Conservation (phyloP, 352 stramenopile species). For the Phytophthora cajani region DNA sequence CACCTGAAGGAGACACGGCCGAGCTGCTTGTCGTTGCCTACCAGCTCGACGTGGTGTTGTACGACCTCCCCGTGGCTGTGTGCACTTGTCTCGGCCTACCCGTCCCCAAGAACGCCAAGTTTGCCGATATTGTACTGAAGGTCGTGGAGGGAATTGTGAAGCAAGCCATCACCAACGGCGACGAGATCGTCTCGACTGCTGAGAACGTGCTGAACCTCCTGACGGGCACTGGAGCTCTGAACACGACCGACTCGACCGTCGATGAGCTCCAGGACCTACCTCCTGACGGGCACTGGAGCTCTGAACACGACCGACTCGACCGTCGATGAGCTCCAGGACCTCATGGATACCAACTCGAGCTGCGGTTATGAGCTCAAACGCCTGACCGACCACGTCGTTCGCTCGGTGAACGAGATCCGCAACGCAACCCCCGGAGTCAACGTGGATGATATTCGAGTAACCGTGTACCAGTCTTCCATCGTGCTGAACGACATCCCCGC, state of each 20-base stretch:
- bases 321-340: conserved; percentile 30
- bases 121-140: conserved; percentile 18
- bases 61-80: conserved; percentile 27
- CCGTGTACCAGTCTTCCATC: conserved; percentile 25
- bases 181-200: conserved; percentile 32
- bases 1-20: conserved; percentile 25
- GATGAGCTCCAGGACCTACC: conserved; percentile 32
- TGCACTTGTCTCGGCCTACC: conserved; percentile 21
- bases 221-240: conserved; percentile 24
- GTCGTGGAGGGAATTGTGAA: conserved; percentile 38
- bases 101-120: conserved; percentile 21
- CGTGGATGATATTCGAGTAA: conserved; percentile 21
- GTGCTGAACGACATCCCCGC: conserved; percentile 31
- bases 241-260: conserved; percentile 23
- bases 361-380: conserved; percentile 32
- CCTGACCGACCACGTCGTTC: conserved; percentile 20
- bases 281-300: conserved; percentile 24
- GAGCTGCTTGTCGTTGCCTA: conserved; percentile 28
- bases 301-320: conserved; percentile 27
- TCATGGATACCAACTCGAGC: conserved; percentile 29
- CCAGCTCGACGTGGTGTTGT: conserved; percentile 26
- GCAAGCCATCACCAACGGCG: conserved; percentile 33
- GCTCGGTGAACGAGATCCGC: conserved; percentile 22
- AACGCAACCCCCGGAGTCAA: conserved; percentile 20
- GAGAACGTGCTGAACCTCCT: conserved; percentile 34